Evolutionary conservation across 495 filamentous ascomycete genomes (phyloP).

Genomic region (Aspergillus avenaceus): DNA sequence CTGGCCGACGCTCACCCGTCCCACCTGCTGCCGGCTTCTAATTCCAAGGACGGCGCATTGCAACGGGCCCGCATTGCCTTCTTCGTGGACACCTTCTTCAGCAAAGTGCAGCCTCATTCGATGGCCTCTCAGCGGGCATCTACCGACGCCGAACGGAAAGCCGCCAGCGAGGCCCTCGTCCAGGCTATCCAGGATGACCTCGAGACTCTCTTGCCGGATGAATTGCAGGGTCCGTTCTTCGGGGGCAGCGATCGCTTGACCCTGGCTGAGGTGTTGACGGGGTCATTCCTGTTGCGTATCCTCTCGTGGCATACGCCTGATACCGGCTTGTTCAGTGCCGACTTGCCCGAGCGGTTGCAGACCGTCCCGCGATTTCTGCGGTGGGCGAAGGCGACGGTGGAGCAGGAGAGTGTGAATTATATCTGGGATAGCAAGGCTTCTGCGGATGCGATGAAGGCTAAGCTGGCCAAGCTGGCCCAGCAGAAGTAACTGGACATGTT

Average conservation of each 20-base stretch:
- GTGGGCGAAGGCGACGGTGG: slow-evolving; percentile 61
- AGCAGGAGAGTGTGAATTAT: slow-evolving; percentile 61
- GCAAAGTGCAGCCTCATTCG: slow-evolving; percentile 52
- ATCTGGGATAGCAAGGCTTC: slow-evolving; percentile 52
- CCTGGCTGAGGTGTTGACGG: slow-evolving; percentile 72
- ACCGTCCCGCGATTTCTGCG: slow-evolving; percentile 60
- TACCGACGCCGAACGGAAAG: slow-evolving; percentile 33
- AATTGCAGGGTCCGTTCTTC: slow-evolving; percentile 70
- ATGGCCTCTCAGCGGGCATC: slow-evolving; percentile 38
- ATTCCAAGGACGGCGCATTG: slow-evolving; percentile 38
- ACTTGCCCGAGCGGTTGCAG: slow-evolving; percentile 43
- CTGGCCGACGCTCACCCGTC: slow-evolving; percentile 57
- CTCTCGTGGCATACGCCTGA: slow-evolving; percentile 46
- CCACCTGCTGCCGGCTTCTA: slow-evolving; percentile 40
- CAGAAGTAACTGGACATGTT: background rate
- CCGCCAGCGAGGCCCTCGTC: slow-evolving; percentile 32
- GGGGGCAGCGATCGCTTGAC: slow-evolving; percentile 72
- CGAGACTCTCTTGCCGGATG: slow-evolving; percentile 56
- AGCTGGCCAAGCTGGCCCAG: background rate
- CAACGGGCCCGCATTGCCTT: slow-evolving; percentile 66
- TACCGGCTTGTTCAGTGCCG: slow-evolving; percentile 46
- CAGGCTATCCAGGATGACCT: slow-evolving; percentile 65
- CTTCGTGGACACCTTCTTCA: slow-evolving; percentile 72
- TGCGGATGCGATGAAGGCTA: background rate
- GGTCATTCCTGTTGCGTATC: slow-evolving; percentile 62